Evolutionary conservation across 257 asterid species (phyloP).

Genomic region (Cynanchum wilfordii): DNA sequence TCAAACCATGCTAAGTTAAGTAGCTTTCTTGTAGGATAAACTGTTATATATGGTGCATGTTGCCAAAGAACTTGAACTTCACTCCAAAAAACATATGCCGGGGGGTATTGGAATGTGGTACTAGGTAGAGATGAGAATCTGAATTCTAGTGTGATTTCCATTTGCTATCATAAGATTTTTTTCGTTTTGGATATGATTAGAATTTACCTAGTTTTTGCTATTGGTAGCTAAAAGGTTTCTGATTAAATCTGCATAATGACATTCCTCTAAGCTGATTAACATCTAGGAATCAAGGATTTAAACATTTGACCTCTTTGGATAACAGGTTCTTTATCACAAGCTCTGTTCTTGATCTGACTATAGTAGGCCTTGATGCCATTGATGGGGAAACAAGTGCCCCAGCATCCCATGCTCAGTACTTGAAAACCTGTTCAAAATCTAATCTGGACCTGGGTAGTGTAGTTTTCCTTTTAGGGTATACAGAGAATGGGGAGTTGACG

Average conservation of each 20-base stretch:
- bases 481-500: constrained; percentile 63
- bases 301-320: constrained; percentile 14
- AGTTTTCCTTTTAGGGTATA: constrained; percentile 73
- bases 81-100: background rate
- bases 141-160: background rate
- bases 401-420: constrained; percentile 60
- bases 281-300: background rate
- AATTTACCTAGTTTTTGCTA: background rate
- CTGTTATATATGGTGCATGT: background rate
- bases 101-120: background rate
- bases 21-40: background rate
- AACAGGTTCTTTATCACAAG: constrained; percentile 94
- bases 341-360: constrained; percentile 88
- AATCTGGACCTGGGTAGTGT: constrained; percentile 75
- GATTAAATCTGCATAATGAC: background rate
- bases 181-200: background rate
- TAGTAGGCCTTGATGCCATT: constrained; percentile 83
- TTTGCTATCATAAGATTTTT: background rate
- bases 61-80: background rate
- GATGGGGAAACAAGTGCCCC: constrained; percentile 72
- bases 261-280: background rate
- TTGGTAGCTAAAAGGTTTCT: background rate
- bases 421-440: constrained; percentile 71
- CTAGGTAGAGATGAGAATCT: background rate
- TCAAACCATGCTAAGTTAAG: background rate